These are phyloP conservation scores for Dimargaris verticillata DNA, from an alignment of 192 early-diverging fungal genomes.

Conservation along the genomic window DNA sequence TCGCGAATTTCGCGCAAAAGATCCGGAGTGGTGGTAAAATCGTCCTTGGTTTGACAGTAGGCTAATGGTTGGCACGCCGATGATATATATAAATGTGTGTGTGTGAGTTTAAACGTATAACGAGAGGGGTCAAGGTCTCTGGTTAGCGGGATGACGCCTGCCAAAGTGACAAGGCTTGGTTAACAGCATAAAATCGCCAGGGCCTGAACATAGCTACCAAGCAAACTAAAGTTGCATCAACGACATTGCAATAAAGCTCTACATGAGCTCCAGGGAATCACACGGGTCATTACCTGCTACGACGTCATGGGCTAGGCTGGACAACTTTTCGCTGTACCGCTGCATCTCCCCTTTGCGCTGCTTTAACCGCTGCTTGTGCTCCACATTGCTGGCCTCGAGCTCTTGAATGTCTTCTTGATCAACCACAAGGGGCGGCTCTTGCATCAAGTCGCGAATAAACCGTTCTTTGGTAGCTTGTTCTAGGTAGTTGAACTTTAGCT, in stretches of 20 bases:
- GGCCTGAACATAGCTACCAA: background rate
- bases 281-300: too few relatives aligned
- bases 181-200: background rate
- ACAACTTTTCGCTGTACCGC: too few relatives aligned
- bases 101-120: background rate
- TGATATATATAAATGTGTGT: background rate
- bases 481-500: slow-evolving; percentile 36
- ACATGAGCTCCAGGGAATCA: too few relatives aligned
- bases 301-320: too few relatives aligned
- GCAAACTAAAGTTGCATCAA: too few relatives aligned
- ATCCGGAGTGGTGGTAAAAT: background rate
- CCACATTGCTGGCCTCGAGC: slow-evolving; percentile 7
- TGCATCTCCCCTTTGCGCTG: too few relatives aligned
- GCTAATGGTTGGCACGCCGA: background rate
- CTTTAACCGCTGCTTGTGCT: background rate
- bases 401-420: slow-evolving; percentile 18
- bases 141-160: background rate
- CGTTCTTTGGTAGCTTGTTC: slow-evolving; percentile 36
- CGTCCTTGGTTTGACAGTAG: background rate
- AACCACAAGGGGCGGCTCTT: slow-evolving; percentile 19
- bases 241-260: too few relatives aligned
- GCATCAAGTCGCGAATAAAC: slow-evolving; percentile 28
- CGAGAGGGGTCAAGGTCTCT: background rate
- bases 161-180: background rate
- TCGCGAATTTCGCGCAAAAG: background rate